Evolutionary conservation across 177 flowering plant genomes (phyloP), one percentile per base, ranked within the genome.

Genomic region (Vitis hybrid): DNA sequence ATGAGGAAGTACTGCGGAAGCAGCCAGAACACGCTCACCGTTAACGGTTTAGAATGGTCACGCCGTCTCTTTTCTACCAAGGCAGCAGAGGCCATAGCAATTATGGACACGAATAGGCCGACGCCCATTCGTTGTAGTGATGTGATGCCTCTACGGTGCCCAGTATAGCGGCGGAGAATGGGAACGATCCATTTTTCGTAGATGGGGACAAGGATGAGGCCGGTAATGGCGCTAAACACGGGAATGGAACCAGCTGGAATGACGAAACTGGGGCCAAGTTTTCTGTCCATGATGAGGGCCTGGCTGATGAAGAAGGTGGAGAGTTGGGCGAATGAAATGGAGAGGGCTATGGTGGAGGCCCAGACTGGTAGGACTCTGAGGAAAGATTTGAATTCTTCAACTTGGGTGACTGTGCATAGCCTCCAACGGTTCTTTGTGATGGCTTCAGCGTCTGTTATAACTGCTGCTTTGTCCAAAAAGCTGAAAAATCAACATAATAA

Each of bases 71-170:
- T 84, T 61, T 91, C 97, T 0, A 88, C 83, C 49, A 82, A 9
- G 1, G 90, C 97, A 0, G 93, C 91, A 0, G 85, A 74, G 1
- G 63, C 58, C 49, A 83, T 12, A 13, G 93, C 83, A 15, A 85
- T 71, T 50, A 88, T 82, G 2, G 93, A 85, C 3, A 85, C n/a
- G 68, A 87, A 78, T n/a, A 87, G 81, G 52, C 93, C 97, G 13
- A 83, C 78, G 0, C 94, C 94, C 78, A 90, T 90, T 19, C 91
- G 79, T 59, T 90, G 97, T n/a, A 91, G 61, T 0, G 93, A 84
- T 0, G 94, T 83, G 65, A 88, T 61, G 29, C 97, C 97, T 1
- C 93, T 87, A 20, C 52, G 80, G 72, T 86, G 86, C 31, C 92
- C 89, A 6, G 90, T 86, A 62, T 45, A 51, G 50, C 68, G 68